Evolutionary conservation across 1,284 basidiomycete species (phyloP).

Genomic region (Malassezia restricta): DNA sequence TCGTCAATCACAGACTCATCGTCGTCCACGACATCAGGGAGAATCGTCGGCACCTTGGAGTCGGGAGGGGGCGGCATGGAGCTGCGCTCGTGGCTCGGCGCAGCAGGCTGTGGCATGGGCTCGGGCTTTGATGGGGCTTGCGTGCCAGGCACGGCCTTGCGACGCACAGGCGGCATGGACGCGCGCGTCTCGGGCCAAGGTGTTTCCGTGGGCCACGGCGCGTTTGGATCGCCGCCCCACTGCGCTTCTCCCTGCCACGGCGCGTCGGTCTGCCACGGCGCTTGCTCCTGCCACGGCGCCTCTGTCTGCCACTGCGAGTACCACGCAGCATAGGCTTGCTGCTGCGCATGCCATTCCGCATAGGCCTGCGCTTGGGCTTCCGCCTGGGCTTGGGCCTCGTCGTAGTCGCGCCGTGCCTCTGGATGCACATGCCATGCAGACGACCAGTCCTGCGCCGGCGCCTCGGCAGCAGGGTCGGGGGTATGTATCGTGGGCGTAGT

Average conservation of each 20-base stretch:
- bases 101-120: not conserved
- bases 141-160: slow-evolving; percentile 2
- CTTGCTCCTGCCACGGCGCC: not conserved
- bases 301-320: not conserved
- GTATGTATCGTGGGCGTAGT: not conserved
- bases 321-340: not conserved
- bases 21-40: not conserved
- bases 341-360: not conserved
- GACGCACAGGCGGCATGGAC: not conserved
- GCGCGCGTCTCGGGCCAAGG: not conserved
- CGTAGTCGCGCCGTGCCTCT: not conserved
- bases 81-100: not conserved
- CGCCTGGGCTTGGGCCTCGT: not conserved
- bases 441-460: not conserved
- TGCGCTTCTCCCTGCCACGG: not conserved
- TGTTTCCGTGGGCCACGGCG: not conserved
- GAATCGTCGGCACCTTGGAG: not conserved
- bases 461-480: not conserved
- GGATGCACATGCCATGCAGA: not conserved
- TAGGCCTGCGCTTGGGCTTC: not conserved
- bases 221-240: not conserved
- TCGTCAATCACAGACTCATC: slow-evolving; percentile 7
- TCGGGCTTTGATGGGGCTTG: not conserved
- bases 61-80: not conserved
- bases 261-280: not conserved